Conservation (phyloP, 768 basidiomycete genomes). For the Roridomyces roridus region DNA sequence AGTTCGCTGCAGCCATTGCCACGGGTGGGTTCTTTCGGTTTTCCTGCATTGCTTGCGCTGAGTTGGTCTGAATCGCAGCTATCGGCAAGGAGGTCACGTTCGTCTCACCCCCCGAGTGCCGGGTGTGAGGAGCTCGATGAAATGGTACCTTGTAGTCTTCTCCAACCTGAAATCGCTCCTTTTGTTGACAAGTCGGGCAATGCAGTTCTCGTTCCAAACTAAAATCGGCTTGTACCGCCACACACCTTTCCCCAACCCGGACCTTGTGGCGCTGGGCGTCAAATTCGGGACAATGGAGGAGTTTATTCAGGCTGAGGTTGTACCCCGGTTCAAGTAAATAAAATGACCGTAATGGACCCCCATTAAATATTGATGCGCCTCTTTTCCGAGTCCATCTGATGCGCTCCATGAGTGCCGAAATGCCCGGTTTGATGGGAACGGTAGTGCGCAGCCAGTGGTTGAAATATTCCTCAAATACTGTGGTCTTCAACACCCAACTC, state of each 20-base stretch:
- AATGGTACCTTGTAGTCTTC: slow-evolving; percentile 25
- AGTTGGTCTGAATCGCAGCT: too few relatives aligned
- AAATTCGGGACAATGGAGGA: slow-evolving; percentile 19
- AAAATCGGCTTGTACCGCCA: slow-evolving; percentile 31
- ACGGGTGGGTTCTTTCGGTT: background rate
- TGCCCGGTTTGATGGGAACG: too few relatives aligned
- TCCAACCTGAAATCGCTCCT: too few relatives aligned
- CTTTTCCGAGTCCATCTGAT: too few relatives aligned
- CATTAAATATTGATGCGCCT: too few relatives aligned
- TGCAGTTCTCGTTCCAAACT: slow-evolving; percentile 32
- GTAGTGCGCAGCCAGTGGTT: too few relatives aligned
- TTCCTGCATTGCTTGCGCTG: too few relatives aligned
- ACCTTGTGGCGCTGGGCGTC: slow-evolving; percentile 28
- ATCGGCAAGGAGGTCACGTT: slow-evolving; percentile 35
- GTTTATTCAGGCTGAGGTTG: slow-evolving; percentile 4
- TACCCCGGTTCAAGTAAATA: slow-evolving; percentile 4
- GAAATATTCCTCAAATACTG: too few relatives aligned
- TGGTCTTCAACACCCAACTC: too few relatives aligned
- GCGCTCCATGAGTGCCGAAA: too few relatives aligned
- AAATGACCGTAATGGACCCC: too few relatives aligned
- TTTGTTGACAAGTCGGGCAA: too few relatives aligned
- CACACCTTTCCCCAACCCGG: slow-evolving; percentile 30
- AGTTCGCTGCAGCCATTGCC: background rate
- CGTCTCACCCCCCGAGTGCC: slow-evolving; percentile 4
- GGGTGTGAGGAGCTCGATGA: slow-evolving; percentile 31